A percentile compares a stretch with the other conserved stretches of the same genome.
Conservation (phyloP, 2,329 filamentous ascomycete genomes). For the Aspergillus sp. region DNA sequence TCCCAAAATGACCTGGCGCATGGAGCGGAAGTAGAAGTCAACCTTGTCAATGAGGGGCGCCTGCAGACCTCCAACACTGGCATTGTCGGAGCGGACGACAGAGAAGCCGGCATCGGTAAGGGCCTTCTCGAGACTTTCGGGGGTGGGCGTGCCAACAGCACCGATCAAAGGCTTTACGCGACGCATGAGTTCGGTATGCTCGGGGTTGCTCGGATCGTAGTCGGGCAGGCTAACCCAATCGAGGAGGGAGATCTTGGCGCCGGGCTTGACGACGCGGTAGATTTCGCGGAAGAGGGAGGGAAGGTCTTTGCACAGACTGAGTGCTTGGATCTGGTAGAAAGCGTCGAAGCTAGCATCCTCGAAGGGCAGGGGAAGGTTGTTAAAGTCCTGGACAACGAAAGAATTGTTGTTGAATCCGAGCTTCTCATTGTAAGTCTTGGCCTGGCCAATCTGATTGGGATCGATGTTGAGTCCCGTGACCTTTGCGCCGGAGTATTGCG, state of each 20-base stretch:
- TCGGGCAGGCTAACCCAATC: conserved; percentile 57
- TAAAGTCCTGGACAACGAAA: conserved; percentile 56
- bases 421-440: conserved; percentile 47
- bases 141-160: conserved; percentile 57
- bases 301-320: conserved; percentile 55
- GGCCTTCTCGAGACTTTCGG: conserved; percentile 49
- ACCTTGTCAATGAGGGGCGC: conserved; percentile 57
- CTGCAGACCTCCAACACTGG: conserved; percentile 54
- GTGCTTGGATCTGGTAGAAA: conserved; percentile 61
- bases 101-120: conserved; percentile 52
- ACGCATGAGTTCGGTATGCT: conserved; percentile 55
- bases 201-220: conserved; percentile 50
- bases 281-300: conserved; percentile 52
- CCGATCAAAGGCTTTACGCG: conserved; percentile 59
- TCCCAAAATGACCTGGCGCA: conserved; percentile 52
- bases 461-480: conserved; percentile 59
- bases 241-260: conserved; percentile 52
- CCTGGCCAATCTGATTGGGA: conserved; percentile 54
- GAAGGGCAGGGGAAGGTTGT: conserved; percentile 55
- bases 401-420: conserved; percentile 46
- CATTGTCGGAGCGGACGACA: conserved; percentile 53
- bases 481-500: conserved; percentile 49
- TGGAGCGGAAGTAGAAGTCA: conserved; percentile 56
- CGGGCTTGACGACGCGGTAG: conserved; percentile 53
- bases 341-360: conserved; percentile 53